A percentile compares a stretch with the other conserved stretches of the same genome.
Conservation (phyloP, 768 basidiomycete species). For the Pholiota microspora region DNA sequence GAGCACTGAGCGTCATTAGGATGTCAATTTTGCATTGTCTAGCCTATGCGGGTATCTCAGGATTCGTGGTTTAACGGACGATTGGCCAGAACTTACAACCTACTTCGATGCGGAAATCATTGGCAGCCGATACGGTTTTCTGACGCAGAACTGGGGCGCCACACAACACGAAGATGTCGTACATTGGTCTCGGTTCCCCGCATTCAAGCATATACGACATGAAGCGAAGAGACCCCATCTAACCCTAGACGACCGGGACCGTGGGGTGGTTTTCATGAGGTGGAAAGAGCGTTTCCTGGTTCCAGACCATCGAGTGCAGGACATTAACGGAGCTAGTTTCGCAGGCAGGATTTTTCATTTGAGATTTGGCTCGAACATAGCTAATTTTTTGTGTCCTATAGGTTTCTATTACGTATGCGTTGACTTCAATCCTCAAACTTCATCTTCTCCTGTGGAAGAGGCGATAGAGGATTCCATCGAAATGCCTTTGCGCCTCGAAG, state of each 20-base stretch:
- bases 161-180: constrained; percentile 89
- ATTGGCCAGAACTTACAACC: constrained; percentile 94
- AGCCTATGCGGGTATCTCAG: constrained; percentile 90
- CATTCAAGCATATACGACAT: constrained; percentile 77
- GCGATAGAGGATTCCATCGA: constrained; percentile 16
- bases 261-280: constrained; percentile 88
- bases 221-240: constrained; percentile 77
- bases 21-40: constrained; percentile 85
- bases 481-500: constrained; percentile 28
- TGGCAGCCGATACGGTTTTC: constrained; percentile 85
- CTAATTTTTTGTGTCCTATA: constrained; percentile 24
- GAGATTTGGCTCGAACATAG: background rate
- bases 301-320: constrained; percentile 90
- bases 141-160: constrained; percentile 90
- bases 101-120: constrained; percentile 98
- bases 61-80: constrained; percentile 89
- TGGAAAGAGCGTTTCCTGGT: constrained; percentile 97
- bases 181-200: constrained; percentile 93
- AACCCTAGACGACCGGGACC: constrained; percentile 74
- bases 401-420: constrained; percentile 97
- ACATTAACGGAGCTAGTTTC: constrained; percentile 94
- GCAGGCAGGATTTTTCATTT: constrained; percentile 59
- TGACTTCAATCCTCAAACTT: constrained; percentile 74
- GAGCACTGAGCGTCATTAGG: constrained; percentile 40
- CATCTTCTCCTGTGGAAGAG: constrained; percentile 28